These are phyloP conservation scores for Angomonas desouzai DNA, from an alignment of 208 protist genomes.

Conservation along the genomic window DNA sequence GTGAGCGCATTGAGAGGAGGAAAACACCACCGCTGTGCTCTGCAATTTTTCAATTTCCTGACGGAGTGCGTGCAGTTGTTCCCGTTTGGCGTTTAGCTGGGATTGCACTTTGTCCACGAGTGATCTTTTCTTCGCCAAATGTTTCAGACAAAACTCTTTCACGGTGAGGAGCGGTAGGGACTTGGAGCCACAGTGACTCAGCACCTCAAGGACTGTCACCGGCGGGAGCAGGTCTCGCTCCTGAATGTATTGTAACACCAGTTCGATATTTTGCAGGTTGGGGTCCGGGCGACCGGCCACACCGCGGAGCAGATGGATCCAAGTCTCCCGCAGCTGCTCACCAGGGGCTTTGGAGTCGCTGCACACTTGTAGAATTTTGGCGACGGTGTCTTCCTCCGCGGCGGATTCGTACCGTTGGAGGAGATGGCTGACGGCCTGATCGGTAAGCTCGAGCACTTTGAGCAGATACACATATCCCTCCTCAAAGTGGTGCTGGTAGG, in stretches of 20 bases:
- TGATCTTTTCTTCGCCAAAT: slow-evolving; percentile 37
- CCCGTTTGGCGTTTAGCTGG: slow-evolving; percentile 25
- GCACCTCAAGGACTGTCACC: slow-evolving; percentile 88
- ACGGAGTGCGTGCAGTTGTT: slow-evolving; percentile 49
- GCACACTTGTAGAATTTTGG: slow-evolving; percentile 3
- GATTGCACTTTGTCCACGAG: slow-evolving; percentile 13
- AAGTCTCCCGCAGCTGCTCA: slow-evolving; percentile 20
- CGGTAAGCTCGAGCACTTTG: slow-evolving; percentile 65
- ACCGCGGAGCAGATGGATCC: slow-evolving; percentile 88
- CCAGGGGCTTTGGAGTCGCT: not conserved
- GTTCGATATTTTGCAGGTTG: slow-evolving; percentile 38
- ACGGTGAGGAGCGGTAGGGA: slow-evolving; percentile 68
- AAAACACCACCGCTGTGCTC: slow-evolving; percentile 81
- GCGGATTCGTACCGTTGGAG: slow-evolving; percentile 45
- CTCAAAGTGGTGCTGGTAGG: slow-evolving; percentile 85
- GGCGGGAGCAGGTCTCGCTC: slow-evolving; percentile 86
- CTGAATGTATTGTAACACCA: slow-evolving; percentile 80
- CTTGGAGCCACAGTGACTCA: slow-evolving; percentile 35
- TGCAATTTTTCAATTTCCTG: slow-evolving; percentile 68
- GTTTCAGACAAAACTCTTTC: slow-evolving; percentile 80
- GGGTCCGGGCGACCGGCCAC: slow-evolving; percentile 51
- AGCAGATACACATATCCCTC: slow-evolving; percentile 90
- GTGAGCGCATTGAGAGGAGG: slow-evolving; percentile 71
- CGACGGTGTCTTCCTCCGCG: not conserved
- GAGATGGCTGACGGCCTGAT: slow-evolving; percentile 89